A percentile compares a stretch with the other conserved stretches of the same genome.
Evolutionary conservation across 176 grass and related monocot genomes (phyloP).

Genomic region (Urochloa ruziziensis): DNA sequence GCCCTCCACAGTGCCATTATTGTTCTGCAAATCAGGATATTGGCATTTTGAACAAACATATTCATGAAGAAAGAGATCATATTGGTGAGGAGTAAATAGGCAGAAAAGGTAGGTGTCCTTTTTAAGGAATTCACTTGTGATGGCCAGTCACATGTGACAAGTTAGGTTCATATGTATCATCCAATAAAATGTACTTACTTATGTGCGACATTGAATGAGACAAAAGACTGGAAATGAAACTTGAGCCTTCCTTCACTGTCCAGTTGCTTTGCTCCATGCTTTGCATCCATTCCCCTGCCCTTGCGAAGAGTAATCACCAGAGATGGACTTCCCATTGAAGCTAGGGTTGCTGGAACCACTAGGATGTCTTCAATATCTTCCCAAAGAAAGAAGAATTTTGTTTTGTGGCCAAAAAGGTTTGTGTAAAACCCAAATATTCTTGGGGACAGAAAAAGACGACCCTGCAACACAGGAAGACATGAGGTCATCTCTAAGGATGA

Average conservation of each 20-base stretch:
- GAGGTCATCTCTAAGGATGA: background rate
- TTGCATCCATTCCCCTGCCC: conserved; percentile 84
- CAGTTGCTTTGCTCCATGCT: conserved; percentile 74
- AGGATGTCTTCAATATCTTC: conserved; percentile 96
- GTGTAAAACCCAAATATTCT: conserved; percentile 97
- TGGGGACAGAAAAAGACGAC: conserved; percentile 90
- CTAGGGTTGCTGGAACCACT: conserved; percentile 59
- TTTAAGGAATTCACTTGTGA: background rate
- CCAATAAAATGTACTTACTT: conserved; percentile 56
- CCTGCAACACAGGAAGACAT: conserved; percentile 51
- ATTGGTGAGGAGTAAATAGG: background rate
- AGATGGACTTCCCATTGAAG: conserved; percentile 83
- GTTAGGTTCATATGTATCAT: background rate
- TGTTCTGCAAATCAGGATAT: conserved; percentile 58
- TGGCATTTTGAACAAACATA: conserved; percentile 14
- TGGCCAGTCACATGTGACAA: conserved; percentile 1
- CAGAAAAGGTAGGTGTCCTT: conserved; percentile 1
- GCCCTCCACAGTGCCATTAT: conserved; percentile 92
- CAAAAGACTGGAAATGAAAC: conserved; percentile 97
- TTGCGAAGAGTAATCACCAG: conserved; percentile 76
- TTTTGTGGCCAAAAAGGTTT: conserved; percentile 92
- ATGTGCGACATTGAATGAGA: conserved; percentile 71
- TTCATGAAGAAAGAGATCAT: background rate
- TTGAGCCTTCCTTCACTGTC: conserved; percentile 76
- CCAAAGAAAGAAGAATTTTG: conserved; percentile 99